Evolutionary conservation across 345 rosid species (phyloP).

Genomic region (Eucalyptus tenuipes): DNA sequence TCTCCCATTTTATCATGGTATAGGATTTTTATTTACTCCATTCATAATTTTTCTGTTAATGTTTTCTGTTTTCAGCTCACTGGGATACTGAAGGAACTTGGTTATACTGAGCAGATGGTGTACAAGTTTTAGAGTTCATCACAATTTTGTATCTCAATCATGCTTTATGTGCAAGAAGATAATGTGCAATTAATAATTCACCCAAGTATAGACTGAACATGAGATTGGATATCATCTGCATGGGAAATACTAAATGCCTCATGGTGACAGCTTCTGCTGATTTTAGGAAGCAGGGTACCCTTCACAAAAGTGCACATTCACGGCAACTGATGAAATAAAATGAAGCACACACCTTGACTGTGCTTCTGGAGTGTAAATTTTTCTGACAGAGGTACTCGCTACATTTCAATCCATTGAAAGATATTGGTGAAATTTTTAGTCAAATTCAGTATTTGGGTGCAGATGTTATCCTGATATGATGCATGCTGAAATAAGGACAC

Average conservation of each 20-base stretch:
- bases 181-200: background rate
- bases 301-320: background rate
- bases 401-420: background rate
- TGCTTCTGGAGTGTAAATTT: background rate
- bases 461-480: background rate
- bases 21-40: background rate
- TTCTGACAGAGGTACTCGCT: background rate
- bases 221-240: background rate
- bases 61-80: conserved; percentile 35
- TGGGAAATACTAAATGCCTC: background rate
- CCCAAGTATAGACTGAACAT: background rate
- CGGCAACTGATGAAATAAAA: background rate
- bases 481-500: background rate
- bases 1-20: background rate
- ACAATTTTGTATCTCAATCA: background rate
- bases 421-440: background rate
- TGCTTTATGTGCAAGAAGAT: background rate
- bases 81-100: conserved; percentile 79
- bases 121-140: conserved; percentile 55
- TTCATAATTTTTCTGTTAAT: background rate
- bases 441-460: background rate
- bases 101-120: conserved; percentile 85
- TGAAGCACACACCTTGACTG: background rate
- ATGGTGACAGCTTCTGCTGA: background rate
- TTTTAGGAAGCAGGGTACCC: background rate